These are phyloP conservation scores for Fusarium drepaniforme DNA, from an alignment of 2,329 filamentous ascomycete genomes.

Conservation along the genomic window DNA sequence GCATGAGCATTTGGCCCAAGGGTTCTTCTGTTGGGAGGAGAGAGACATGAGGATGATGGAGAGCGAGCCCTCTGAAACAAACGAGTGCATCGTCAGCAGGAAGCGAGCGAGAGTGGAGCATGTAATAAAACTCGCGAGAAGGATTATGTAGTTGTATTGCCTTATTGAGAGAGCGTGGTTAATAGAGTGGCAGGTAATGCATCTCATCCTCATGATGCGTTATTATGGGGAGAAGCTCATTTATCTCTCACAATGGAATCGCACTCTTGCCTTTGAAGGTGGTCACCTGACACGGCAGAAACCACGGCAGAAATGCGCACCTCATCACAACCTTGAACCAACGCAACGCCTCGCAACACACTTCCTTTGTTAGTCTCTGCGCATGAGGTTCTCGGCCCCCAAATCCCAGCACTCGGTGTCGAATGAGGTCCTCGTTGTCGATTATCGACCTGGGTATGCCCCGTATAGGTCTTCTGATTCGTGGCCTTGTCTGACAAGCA, in stretches of 20 bases:
- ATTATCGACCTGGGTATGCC: conserved; percentile 25
- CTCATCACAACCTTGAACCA: not conserved
- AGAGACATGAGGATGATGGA: not conserved
- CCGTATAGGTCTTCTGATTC: conserved; percentile 27
- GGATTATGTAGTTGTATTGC: not conserved
- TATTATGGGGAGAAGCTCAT: not conserved
- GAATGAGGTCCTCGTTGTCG: conserved; percentile 23
- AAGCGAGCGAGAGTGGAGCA: not conserved
- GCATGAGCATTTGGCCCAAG: not conserved
- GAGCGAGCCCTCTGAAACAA: not conserved
- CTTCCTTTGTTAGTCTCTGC: conserved; percentile 13
- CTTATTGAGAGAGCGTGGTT: not conserved
- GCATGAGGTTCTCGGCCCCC: conserved; percentile 35
- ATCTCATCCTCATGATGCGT: not conserved
- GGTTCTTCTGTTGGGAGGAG: not conserved
- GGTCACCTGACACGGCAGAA: conserved; percentile 18
- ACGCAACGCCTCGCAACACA: not conserved
- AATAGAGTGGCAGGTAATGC: not conserved
- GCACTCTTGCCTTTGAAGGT: not conserved
- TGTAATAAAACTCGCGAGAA: not conserved
- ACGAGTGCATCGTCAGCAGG: not conserved
- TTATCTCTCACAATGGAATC: not conserved
- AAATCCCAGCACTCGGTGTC: conserved; percentile 31
- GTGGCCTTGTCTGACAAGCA: conserved; percentile 39
- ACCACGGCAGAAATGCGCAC: not conserved